Evolutionary conservation across 495 filamentous ascomycete species (phyloP).

Genomic region (Parachaetomium inaequale): DNA sequence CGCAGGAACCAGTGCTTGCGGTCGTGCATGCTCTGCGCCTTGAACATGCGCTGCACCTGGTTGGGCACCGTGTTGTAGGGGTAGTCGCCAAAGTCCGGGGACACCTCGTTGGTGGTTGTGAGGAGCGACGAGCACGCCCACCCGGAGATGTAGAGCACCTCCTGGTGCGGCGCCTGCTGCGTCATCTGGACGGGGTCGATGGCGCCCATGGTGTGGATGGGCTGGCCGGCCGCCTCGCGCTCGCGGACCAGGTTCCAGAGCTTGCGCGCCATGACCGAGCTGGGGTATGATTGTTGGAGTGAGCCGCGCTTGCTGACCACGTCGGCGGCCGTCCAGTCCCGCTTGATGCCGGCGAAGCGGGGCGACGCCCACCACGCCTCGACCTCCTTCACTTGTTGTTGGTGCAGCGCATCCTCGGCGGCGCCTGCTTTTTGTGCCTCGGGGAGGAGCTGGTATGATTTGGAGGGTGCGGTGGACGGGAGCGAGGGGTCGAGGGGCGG

Average conservation of each 20-base stretch:
- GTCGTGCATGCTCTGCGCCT: slow-evolving; percentile 95
- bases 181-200: slow-evolving; percentile 99
- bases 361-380: slow-evolving; percentile 82
- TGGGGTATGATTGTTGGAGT: slow-evolving; percentile 81
- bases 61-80: slow-evolving; percentile 99
- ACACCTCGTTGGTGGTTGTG: slow-evolving; percentile 94
- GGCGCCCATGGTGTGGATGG: slow-evolving; percentile 94
- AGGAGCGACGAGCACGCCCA: slow-evolving; percentile 95
- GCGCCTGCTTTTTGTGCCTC: slow-evolving; percentile 66
- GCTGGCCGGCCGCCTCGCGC: slow-evolving; percentile 68
- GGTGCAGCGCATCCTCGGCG: slow-evolving; percentile 77
- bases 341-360: slow-evolving; percentile 82
- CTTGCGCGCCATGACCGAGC: slow-evolving; percentile 89
- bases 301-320: slow-evolving; percentile 90
- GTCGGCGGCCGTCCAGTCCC: slow-evolving; percentile 85
- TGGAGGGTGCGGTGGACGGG: slow-evolving; percentile 58
- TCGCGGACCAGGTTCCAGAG: slow-evolving; percentile 83
- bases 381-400: slow-evolving; percentile 75
- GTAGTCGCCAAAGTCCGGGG: slow-evolving; percentile 95
- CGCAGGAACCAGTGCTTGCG: slow-evolving; percentile 88
- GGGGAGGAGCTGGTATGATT: slow-evolving; percentile 77
- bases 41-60: slow-evolving; percentile 92
- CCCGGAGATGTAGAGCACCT: slow-evolving; percentile 91
- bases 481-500: slow-evolving; percentile 36
- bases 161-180: slow-evolving; percentile 92